These are phyloP conservation scores for Termitomyces sp. DNA, from an alignment of 1,284 basidiomycete species.

Conservation along the genomic window DNA sequence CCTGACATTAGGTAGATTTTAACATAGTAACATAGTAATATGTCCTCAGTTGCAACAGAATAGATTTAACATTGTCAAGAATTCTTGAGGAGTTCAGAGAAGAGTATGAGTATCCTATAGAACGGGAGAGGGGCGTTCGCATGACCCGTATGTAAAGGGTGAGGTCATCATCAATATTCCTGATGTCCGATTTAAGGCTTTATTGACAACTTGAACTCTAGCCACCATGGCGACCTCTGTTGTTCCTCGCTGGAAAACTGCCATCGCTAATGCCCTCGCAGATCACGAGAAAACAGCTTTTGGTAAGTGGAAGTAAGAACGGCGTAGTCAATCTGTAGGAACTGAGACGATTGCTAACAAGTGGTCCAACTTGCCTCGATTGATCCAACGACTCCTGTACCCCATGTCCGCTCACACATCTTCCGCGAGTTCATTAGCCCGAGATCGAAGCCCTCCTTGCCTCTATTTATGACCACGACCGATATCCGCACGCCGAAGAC, in stretches of 20 bases:
- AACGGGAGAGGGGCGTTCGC: no score
- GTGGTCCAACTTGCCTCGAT: slow-evolving; percentile 61
- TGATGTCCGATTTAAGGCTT: neutral
- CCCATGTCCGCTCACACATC: slow-evolving; percentile 56
- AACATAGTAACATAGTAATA: no score
- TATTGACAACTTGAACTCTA: neutral
- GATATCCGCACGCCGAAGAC: slow-evolving; percentile 60
- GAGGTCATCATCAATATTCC: slow-evolving; percentile 1
- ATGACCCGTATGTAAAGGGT: no score
- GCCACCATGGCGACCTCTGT: slow-evolving; percentile 14
- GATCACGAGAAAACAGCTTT: slow-evolving; percentile 40
- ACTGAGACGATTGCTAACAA: slow-evolving; percentile 19
- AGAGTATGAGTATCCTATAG: no score
- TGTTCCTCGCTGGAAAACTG: slow-evolving; percentile 46
- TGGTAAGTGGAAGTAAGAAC: slow-evolving; percentile 25
- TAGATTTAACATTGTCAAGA: no score
- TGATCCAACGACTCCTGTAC: slow-evolving; percentile 33
- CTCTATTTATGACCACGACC: slow-evolving; percentile 55
- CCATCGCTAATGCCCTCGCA: slow-evolving; percentile 40
- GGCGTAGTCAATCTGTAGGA: neutral
- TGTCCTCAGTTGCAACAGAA: no score
- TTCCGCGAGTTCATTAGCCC: slow-evolving; percentile 51
- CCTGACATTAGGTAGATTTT: no score
- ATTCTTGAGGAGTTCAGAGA: no score
- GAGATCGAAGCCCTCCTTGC: slow-evolving; percentile 31